Conservation (phyloP, 2,329 filamentous ascomycete genomes). For the Nothophaeocryptopus gaeumannii region DNA sequence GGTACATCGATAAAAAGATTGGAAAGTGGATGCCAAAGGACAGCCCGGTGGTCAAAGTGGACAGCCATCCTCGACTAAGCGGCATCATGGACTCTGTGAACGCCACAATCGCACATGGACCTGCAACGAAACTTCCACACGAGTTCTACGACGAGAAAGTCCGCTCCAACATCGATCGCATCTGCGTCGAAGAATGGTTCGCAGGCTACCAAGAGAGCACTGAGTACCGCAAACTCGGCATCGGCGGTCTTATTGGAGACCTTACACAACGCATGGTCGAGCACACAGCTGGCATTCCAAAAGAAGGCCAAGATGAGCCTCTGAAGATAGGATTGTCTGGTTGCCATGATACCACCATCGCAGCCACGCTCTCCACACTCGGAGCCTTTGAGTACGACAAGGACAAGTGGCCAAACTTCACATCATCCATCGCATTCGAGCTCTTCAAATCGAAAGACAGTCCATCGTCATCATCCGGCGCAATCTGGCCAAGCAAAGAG, state of each 20-base stretch:
- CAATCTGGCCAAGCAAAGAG: constrained; percentile 21
- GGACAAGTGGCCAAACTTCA: constrained; percentile 84
- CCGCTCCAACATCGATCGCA: constrained; percentile 64
- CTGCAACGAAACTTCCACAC: constrained; percentile 71
- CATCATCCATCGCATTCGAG: constrained; percentile 86
- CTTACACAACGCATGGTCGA: constrained; percentile 58
- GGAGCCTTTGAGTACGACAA: constrained; percentile 69
- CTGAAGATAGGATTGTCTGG: constrained; percentile 78
- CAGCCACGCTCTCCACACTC: constrained; percentile 70
- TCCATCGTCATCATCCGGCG: constrained; percentile 18
- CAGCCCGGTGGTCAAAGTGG: constrained; percentile 68
- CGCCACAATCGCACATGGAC: constrained; percentile 78
- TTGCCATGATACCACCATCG: constrained; percentile 92
- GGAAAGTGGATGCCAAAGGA: constrained; percentile 81
- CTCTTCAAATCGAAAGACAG: constrained; percentile 63
- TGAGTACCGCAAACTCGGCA: constrained; percentile 87
- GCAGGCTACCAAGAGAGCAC: constrained; percentile 75
- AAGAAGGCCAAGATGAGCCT: constrained; percentile 43
- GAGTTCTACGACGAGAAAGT: constrained; percentile 83
- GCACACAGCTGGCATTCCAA: constrained; percentile 36
- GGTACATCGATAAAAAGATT: constrained; percentile 72
- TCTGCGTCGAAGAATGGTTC: constrained; percentile 91
- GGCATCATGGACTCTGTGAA: constrained; percentile 96
- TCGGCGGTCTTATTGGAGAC: constrained; percentile 81
- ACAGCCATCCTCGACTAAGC: constrained; percentile 76